Evolutionary conservation across 2,329 filamentous ascomycete species (phyloP).

Genomic region (Dactylonectria macrodidyma): DNA sequence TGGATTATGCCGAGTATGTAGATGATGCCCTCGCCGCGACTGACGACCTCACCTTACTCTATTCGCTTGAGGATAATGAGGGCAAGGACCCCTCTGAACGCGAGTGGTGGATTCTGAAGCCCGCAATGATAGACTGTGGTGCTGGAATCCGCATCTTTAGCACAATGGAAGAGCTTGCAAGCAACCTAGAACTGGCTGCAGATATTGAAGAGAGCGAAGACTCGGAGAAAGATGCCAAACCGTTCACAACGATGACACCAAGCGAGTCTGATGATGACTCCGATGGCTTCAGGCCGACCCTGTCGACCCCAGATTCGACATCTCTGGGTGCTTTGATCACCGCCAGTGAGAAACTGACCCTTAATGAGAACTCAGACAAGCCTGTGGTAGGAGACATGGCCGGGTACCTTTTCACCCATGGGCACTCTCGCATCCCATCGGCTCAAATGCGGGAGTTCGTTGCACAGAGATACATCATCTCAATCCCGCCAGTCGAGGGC

Average conservation of each 20-base stretch:
- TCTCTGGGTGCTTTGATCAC: slow-evolving; percentile 52
- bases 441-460: slow-evolving; percentile 57
- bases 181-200: slow-evolving; percentile 54
- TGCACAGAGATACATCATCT: slow-evolving; percentile 55
- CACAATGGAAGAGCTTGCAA: slow-evolving; percentile 54
- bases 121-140: slow-evolving; percentile 57
- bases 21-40: slow-evolving; percentile 55
- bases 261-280: slow-evolving; percentile 21
- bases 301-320: slow-evolving; percentile 46
- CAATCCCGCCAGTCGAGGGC: slow-evolving; percentile 49
- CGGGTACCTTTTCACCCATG: slow-evolving; percentile 48
- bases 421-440: slow-evolving; percentile 53
- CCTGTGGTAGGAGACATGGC: slow-evolving; percentile 13
- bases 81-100: slow-evolving; percentile 45
- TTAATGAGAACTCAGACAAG: slow-evolving; percentile 13
- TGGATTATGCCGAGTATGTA: slow-evolving; percentile 57
- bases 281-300: slow-evolving; percentile 37
- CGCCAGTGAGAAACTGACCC: slow-evolving; percentile 40
- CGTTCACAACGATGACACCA: background rate
- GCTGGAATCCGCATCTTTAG: slow-evolving; percentile 58
- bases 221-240: slow-evolving; percentile 3
- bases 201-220: slow-evolving; percentile 51
- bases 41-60: slow-evolving; percentile 53
- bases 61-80: slow-evolving; percentile 54
- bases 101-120: slow-evolving; percentile 59